These are phyloP conservation scores for Abortiporus biennis DNA, from an alignment of 1,284 basidiomycete species.

Conservation along the genomic window DNA sequence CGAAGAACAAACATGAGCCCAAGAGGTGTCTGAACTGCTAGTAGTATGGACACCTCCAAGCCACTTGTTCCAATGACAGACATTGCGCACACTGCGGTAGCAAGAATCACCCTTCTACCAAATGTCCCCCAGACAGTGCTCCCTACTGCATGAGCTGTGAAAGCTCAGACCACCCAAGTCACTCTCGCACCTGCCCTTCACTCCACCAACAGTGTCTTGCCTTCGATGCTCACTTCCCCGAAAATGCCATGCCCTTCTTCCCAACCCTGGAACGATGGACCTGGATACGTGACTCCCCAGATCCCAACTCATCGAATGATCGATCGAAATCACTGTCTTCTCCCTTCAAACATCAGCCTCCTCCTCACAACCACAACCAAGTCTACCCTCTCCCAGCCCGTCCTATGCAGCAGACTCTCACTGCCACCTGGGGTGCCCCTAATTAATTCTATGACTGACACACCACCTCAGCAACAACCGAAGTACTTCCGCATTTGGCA, in stretches of 20 bases:
- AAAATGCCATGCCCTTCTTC: background rate
- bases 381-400: background rate
- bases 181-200: background rate
- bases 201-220: background rate
- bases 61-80: background rate
- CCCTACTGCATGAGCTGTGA: background rate
- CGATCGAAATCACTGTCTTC: background rate
- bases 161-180: background rate
- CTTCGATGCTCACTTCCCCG: background rate
- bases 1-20: background rate
- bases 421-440: background rate
- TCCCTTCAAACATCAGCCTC: too few species aligned
- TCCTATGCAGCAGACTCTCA: background rate
- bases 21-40: slow-evolving; percentile 1
- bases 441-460: background rate
- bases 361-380: background rate
- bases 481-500: background rate
- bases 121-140: too few species aligned
- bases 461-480: too few species aligned
- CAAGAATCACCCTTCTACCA: background rate
- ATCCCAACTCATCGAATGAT: background rate
- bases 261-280: background rate
- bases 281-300: background rate
- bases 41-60: background rate
- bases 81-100: slow-evolving; percentile 1